Percentiles rank a stretch among this genome's conserved stretches.
Evolutionary conservation across 306 rosid species (phyloP).

Genomic region (Pyrus pyrifolia): DNA sequence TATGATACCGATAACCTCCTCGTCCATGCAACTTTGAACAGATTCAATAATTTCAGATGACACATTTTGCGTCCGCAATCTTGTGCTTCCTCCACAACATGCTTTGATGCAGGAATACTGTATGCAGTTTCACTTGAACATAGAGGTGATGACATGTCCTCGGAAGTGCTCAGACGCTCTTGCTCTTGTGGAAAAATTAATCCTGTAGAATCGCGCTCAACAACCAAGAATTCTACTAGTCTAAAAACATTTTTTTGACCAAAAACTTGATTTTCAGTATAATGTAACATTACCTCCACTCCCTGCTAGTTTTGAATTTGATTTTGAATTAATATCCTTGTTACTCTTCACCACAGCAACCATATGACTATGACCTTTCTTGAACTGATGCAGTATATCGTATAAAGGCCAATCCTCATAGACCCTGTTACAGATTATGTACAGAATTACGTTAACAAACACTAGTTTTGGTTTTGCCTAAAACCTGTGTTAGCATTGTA

Average conservation of each 20-base stretch:
- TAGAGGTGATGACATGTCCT: slow-evolving; percentile 5
- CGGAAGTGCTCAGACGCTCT: slow-evolving; percentile 15
- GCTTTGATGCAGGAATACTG: slow-evolving; percentile 24
- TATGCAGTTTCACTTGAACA: slow-evolving; percentile 18
- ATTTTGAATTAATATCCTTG: slow-evolving; percentile 12
- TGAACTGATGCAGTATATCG: slow-evolving; percentile 65
- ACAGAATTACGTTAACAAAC: not conserved
- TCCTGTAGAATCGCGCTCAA: slow-evolving; percentile 15
- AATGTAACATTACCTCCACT: slow-evolving; percentile 22
- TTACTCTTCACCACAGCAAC: slow-evolving; percentile 55
- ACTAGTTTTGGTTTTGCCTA: not conserved
- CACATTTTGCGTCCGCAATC: not conserved
- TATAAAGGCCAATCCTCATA: slow-evolving; percentile 67
- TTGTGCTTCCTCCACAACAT: slow-evolving; percentile 19
- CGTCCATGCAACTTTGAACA: slow-evolving; percentile 31
- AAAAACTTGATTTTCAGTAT: not conserved
- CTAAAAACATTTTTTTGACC: not conserved
- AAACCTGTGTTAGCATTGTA: no score
- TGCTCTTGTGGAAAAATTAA: slow-evolving; percentile 8
- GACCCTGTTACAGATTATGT: slow-evolving; percentile 39
- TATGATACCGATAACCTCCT: slow-evolving; percentile 65
- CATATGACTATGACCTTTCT: slow-evolving; percentile 76
- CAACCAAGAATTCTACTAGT: not conserved
- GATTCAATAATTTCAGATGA: slow-evolving; percentile 27
- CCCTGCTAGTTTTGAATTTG: slow-evolving; percentile 8